Percentiles rank a stretch among this genome's conserved stretches.
These are phyloP conservation scores for Aspergillus pseudonomiae DNA, from an alignment of 2,329 filamentous ascomycete genomes.

Conservation along the genomic window DNA sequence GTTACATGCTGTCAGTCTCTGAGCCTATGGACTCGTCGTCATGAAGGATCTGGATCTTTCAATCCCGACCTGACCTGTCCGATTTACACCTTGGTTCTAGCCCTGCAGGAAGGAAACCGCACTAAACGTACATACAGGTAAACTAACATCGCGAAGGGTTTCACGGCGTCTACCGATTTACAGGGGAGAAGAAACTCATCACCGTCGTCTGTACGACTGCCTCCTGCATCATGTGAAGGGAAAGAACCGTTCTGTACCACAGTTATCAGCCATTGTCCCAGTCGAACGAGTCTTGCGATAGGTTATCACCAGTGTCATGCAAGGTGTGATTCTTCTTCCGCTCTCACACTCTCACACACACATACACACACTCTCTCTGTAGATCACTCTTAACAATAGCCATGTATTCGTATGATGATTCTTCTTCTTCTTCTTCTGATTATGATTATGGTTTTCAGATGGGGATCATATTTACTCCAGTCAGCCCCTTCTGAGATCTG, in stretches of 20 bases:
- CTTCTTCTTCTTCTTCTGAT: too few species aligned
- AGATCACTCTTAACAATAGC: background rate
- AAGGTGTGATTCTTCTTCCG: background rate
- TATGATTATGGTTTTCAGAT: too few species aligned
- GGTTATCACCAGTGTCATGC: background rate
- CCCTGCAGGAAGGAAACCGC: background rate
- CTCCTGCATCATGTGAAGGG: constrained; percentile 1
- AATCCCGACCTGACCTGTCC: constrained; percentile 6
- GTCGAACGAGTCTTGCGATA: background rate
- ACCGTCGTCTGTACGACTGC: background rate
- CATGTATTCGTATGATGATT: background rate
- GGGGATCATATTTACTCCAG: background rate
- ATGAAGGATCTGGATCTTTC: background rate
- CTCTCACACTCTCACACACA: background rate
- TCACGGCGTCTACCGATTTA: background rate
- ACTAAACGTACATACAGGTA: background rate
- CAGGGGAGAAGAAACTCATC: background rate
- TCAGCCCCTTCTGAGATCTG: background rate
- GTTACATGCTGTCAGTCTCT: constrained; percentile 1
- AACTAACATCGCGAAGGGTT: background rate
- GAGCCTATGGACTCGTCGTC: background rate
- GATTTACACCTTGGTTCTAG: background rate
- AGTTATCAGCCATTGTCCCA: background rate
- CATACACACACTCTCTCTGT: too few species aligned
- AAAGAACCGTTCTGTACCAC: background rate